Conservation (phyloP, 1,284 basidiomycete genomes). For the Chondrostereum purpureum region DNA sequence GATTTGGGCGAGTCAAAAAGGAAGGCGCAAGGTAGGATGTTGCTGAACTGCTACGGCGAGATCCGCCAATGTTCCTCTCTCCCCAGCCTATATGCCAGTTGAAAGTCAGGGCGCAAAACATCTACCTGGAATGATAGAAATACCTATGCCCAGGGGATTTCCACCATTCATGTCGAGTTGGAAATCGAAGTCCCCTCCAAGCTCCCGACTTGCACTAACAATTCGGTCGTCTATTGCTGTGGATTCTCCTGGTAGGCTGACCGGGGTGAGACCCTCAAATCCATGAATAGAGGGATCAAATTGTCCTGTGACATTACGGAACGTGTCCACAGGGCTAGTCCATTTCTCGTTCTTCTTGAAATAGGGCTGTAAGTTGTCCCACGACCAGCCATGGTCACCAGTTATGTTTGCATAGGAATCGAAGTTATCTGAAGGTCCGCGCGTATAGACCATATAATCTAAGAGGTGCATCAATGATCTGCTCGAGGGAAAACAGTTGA, state of each 20-base stretch:
- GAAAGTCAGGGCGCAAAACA: neutral
- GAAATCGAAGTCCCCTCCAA: slow-evolving; percentile 13
- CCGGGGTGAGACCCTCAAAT: slow-evolving; percentile 10
- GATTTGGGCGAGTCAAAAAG: slow-evolving; percentile 11
- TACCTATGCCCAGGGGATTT: slow-evolving; percentile 15
- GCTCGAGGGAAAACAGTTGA: neutral
- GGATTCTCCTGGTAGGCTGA: slow-evolving; percentile 8
- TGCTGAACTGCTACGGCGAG: slow-evolving; percentile 18
- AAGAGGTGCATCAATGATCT: neutral
- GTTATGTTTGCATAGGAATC: slow-evolving; percentile 1
- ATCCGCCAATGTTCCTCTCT: slow-evolving; percentile 17
- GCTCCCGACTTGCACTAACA: slow-evolving; percentile 10
- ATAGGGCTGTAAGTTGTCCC: slow-evolving; percentile 19
- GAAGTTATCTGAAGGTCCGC: slow-evolving; percentile 2
- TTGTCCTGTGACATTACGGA: slow-evolving; percentile 8
- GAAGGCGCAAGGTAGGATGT: slow-evolving; percentile 29
- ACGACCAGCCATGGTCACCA: slow-evolving; percentile 6
- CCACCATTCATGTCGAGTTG: slow-evolving; percentile 17
- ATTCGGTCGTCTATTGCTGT: slow-evolving; percentile 9
- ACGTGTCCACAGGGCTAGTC: neutral
- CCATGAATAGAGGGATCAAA: slow-evolving; percentile 13
- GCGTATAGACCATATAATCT: slow-evolving; percentile 3
- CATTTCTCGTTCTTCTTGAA: slow-evolving; percentile 14
- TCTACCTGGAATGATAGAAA: neutral
- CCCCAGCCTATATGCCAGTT: slow-evolving; percentile 9